Conservation (phyloP, 345 rosid genomes). For the Corchorus olitorius region DNA sequence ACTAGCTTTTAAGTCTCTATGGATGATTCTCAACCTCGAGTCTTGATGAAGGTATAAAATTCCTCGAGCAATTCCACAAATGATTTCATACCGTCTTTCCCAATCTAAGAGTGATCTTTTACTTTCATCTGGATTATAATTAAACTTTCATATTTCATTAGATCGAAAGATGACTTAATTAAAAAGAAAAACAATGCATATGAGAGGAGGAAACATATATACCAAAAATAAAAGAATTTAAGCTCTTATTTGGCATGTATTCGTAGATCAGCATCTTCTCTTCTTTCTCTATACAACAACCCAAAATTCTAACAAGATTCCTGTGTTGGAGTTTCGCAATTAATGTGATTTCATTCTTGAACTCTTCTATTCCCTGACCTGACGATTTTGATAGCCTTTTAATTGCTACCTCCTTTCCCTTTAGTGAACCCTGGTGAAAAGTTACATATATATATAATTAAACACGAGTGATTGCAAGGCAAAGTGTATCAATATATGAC, state of each 20-base stretch:
- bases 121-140: conserved; percentile 33
- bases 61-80: conserved; percentile 63
- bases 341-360: conserved; percentile 44
- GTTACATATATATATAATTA: too few relatives aligned
- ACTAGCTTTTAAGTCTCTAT: conserved; percentile 67
- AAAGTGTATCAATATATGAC: too few relatives aligned
- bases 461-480: not conserved
- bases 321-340: conserved; percentile 67
- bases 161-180: not conserved
- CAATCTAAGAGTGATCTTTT: conserved; percentile 46
- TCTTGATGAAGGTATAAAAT: conserved; percentile 71
- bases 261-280: conserved; percentile 69
- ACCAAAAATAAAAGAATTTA: conserved; percentile 59
- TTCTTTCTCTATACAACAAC: conserved; percentile 56
- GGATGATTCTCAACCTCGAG: conserved; percentile 73
- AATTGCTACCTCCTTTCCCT: conserved; percentile 50
- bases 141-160: not conserved
- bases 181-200: conserved; percentile 4
- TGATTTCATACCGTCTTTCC: conserved; percentile 51
- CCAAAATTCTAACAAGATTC: conserved; percentile 67
- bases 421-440: conserved; percentile 50
- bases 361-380: conserved; percentile 54
- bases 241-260: conserved; percentile 60
- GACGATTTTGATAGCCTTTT: conserved; percentile 50
- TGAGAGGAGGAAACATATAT: conserved; percentile 14